Percentiles rank a stretch among this genome's conserved stretches.
These are phyloP conservation scores for Flammula alnicola DNA, from an alignment of 1,284 basidiomycete species.

Conservation along the genomic window DNA sequence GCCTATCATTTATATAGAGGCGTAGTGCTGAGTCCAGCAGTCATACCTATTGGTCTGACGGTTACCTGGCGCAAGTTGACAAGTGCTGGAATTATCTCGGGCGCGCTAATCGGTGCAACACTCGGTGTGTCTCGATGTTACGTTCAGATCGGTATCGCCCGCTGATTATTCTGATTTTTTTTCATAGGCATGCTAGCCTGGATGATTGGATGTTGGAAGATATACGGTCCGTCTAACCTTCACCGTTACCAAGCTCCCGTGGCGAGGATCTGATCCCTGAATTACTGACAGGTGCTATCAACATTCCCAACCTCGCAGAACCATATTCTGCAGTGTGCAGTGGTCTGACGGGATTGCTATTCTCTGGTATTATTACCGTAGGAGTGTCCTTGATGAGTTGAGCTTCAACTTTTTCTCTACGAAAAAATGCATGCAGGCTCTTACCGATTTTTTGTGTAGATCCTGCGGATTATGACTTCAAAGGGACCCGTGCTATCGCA, in stretches of 20 bases:
- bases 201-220: constrained; percentile 57
- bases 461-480: constrained; percentile 53
- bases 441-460: constrained; percentile 27
- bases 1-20: constrained; percentile 39
- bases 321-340: constrained; percentile 56
- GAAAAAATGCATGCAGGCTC: constrained; percentile 7
- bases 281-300: constrained; percentile 40
- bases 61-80: constrained; percentile 54
- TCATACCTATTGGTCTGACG: constrained; percentile 52
- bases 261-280: background rate
- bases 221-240: constrained; percentile 41
- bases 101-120: constrained; percentile 46
- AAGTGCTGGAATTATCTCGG: constrained; percentile 43
- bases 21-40: constrained; percentile 50
- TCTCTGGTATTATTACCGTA: constrained; percentile 49
- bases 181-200: constrained; percentile 48
- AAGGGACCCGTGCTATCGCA: constrained; percentile 47
- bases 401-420: constrained; percentile 18
- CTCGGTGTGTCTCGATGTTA: constrained; percentile 19
- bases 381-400: constrained; percentile 46
- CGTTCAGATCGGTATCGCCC: background rate
- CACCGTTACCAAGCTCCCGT: background rate
- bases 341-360: constrained; percentile 47
- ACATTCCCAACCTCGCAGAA: constrained; percentile 46
- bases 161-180: too few species aligned